phyloP scores from a whole-genome alignment of 139 green algal genomes.

The Picochlorum sp. region DNA sequence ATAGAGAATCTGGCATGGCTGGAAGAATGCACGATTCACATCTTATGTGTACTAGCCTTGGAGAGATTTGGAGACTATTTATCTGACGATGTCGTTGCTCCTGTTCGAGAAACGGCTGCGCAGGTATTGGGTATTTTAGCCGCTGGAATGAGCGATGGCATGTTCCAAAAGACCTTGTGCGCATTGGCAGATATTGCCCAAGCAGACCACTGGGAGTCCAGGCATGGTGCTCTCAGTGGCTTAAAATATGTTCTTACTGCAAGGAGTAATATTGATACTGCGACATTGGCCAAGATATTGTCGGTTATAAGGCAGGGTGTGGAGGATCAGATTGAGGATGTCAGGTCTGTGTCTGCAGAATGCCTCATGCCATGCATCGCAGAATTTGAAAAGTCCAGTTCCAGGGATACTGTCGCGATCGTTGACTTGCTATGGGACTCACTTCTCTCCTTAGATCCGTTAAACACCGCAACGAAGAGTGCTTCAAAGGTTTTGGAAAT shows the following conservation, averaged over 20 bases:
- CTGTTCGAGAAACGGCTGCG: slow-evolving; percentile 86
- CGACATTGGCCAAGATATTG: slow-evolving; percentile 54
- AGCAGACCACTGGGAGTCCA: slow-evolving; percentile 38
- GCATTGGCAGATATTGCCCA: slow-evolving; percentile 52
- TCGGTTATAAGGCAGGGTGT: slow-evolving; percentile 49
- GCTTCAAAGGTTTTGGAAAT: slow-evolving; percentile 62
- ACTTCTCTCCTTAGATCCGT: slow-evolving; percentile 71
- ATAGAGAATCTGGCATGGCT: slow-evolving; percentile 64
- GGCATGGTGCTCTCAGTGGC: slow-evolving; percentile 71
- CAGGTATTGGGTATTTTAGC: slow-evolving; percentile 76
- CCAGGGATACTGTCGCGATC: slow-evolving; percentile 20
- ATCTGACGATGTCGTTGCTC: slow-evolving; percentile 84
- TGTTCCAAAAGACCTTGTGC: slow-evolving; percentile 38
- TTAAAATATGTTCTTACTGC: slow-evolving; percentile 86
- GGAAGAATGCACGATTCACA: slow-evolving; percentile 65
- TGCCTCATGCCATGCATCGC: slow-evolving; percentile 68
- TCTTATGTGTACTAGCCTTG: slow-evolving; percentile 87
- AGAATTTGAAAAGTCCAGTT: slow-evolving; percentile 25
- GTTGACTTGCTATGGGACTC: slow-evolving; percentile 57
- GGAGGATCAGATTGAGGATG: slow-evolving; percentile 79
- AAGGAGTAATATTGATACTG: slow-evolving; percentile 1
- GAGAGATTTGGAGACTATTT: slow-evolving; percentile 93
- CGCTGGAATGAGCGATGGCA: slow-evolving; percentile 18
- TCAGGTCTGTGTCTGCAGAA: slow-evolving; percentile 83
- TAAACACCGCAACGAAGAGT: slow-evolving; percentile 63